Evolutionary conservation across 2,329 filamentous ascomycete species (phyloP), one percentile per base, ranked within the genome.

Genomic region (Fusarium falciforme): DNA sequence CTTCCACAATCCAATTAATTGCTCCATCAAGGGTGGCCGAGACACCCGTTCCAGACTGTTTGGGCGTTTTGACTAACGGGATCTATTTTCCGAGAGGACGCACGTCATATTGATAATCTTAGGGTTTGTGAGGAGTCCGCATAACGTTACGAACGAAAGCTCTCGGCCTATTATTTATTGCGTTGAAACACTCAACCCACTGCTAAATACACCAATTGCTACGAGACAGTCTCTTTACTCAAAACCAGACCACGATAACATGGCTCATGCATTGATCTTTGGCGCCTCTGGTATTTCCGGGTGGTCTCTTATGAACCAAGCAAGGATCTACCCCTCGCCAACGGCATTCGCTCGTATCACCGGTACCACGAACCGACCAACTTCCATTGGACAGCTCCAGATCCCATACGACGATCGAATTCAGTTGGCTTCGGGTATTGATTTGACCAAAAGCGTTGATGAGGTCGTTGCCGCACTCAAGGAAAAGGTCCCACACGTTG

Each of bases 231-330:
- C 33, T 35, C 33, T 35, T 35, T 7, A 35, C 33, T 35, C 12
- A 35, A 35, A 35, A 35, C 14, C 33, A 14, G 33, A 20, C 25
- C 52, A 57, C 52, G 17, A 71, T 74, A 35, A 16, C 33, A 35
- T 35, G 72, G 62, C 72, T 8, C 70, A 74, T 40, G 72, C 72
- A 29, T 59, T 76, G 3, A 58, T 76, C 29, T 58, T 76, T n/a
- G 70, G 73, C 4, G 73, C 72, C 49, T 71, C 62, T 5, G 72
- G 73, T 7, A 76, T 74, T 25, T 76, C 73, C 4, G 73, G 73
- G 36, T 73, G 73, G 72, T 70, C 73, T 14, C 40, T 74, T 8
- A 11, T 71, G n/a, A 76, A 76, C 63, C 64, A 74, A 16, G 42
- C 61, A 12, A 38, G 35, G 20, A 25, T 12, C 6, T 71, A 76